Base-by-base conservation (phyloP, 2,329 filamentous ascomycete genomes). In the Aspergillus vadensis region DNA sequence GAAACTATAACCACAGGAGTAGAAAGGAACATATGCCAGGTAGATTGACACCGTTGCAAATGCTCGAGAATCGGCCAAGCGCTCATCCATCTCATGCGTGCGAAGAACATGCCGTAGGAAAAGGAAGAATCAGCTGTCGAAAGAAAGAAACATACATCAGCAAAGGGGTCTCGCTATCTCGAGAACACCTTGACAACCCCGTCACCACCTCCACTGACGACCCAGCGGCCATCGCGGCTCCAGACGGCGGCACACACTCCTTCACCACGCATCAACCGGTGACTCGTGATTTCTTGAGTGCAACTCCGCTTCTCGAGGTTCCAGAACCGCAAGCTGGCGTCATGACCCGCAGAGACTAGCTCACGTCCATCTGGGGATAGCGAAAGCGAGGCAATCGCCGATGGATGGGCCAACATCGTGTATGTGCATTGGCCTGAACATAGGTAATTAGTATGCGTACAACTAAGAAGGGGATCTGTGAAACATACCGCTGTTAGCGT, bases 241-340 rank as follows among this genome's bases (percentile, higher is more conserved):
- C 95, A 99, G 17, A 95, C 91, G 4, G 97, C 94, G 15, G 89
- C 86, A 77, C 94, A 98, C 7, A 98, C 92, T 21, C 95, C 95
- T 75, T 99, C 95, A 52, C 94, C 95, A 55, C 95, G 87, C 93
- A 98, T 97, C 66, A 96, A 85, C 43, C 95, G 87, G 77, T 98
- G 93, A 63, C 87, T 91, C 2, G 92, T 96, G 69, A 99, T 92
- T 75, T 98, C 95, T 76, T 99, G 95, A 4, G 91, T 95, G 80
- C 95, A 99, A 49, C 89, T 90, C 54, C 95, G 87, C 81, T 97
- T 99, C 77, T 99, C 95, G 21, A 99, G 83, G 30, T 91, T 93
- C 95, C 95, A 99, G 84, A 99, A 97, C 27, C 95, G 89, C 59
- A 99, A 86, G 59, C 91, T 95, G 56, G 94, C 94, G 74, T 99